Conservation (phyloP, 148 eudicot species). For the Rhododendron simsii region DNA sequence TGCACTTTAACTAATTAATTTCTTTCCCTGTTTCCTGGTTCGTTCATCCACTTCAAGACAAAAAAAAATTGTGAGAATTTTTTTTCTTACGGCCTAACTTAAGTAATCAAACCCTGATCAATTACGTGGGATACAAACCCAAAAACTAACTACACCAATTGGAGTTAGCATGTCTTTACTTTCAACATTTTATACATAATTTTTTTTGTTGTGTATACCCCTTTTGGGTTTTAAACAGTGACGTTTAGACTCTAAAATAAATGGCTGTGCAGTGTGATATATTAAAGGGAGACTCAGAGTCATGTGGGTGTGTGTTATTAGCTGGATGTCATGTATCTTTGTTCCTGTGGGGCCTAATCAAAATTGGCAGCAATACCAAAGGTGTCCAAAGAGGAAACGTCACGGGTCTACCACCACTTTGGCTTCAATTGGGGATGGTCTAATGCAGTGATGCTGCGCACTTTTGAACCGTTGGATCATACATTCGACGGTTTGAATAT, state of each 20-base stretch:
- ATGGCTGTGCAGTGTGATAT: neutral
- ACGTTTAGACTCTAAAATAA: too few species aligned
- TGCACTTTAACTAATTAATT: too few species aligned
- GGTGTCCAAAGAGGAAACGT: neutral
- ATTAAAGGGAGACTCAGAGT: neutral
- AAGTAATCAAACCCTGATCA: too few species aligned
- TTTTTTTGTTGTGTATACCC: too few species aligned
- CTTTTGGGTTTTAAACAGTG: too few species aligned
- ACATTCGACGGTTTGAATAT: fast-evolving
- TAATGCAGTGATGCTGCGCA: fast-evolving
- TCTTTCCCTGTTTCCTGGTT: too few species aligned
- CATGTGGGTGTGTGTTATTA: neutral
- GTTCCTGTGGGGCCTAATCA: neutral
- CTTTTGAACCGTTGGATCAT: fast-evolving
- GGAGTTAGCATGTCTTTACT: neutral
- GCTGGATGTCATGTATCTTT: neutral
- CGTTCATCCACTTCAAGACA: too few species aligned
- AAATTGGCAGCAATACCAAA: neutral
- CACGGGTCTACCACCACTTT: neutral
- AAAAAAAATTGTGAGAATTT: too few species aligned
- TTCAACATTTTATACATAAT: neutral
- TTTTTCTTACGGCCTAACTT: too few species aligned
- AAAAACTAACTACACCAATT: neutral
- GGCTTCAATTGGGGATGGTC: neutral
- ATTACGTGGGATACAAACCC: neutral